Evolutionary conservation across 2,329 filamentous ascomycete genomes (phyloP).

Genomic region (Cercospora brassicicola): DNA sequence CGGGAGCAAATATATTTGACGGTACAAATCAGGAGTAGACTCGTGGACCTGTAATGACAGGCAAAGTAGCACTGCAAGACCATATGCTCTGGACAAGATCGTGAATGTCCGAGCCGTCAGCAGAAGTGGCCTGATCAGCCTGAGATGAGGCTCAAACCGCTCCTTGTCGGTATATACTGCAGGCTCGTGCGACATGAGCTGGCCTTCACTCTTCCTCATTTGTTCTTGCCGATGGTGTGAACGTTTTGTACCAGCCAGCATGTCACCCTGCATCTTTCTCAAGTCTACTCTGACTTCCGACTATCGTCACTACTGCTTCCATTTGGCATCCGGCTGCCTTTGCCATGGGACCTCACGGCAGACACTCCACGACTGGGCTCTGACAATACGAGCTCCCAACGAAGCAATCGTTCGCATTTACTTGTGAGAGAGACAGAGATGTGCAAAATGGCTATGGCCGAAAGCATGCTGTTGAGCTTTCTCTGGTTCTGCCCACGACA

Average conservation of each 20-base stretch:
- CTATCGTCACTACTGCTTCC: too few species aligned
- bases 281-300: too few species aligned
- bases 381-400: neutral
- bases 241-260: too few species aligned
- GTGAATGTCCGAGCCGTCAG: neutral
- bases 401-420: neutral
- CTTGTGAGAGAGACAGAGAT: neutral
- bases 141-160: too few species aligned
- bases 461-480: neutral
- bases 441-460: neutral
- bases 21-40: conserved; percentile 38
- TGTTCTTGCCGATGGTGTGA: too few species aligned
- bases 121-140: neutral
- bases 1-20: conserved; percentile 51
- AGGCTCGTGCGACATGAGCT: too few species aligned
- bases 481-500: neutral
- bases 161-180: too few species aligned
- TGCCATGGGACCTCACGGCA: too few species aligned
- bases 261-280: too few species aligned
- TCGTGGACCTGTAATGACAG: neutral
- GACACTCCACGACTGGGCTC: neutral
- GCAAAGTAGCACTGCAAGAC: neutral
- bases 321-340: too few species aligned
- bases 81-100: neutral
- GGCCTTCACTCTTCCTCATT: too few species aligned